A percentile compares a stretch with the other conserved stretches of the same genome.
These are phyloP conservation scores for Cyclocybe aegerita DNA, from an alignment of 768 basidiomycete species.

Conservation along the genomic window DNA sequence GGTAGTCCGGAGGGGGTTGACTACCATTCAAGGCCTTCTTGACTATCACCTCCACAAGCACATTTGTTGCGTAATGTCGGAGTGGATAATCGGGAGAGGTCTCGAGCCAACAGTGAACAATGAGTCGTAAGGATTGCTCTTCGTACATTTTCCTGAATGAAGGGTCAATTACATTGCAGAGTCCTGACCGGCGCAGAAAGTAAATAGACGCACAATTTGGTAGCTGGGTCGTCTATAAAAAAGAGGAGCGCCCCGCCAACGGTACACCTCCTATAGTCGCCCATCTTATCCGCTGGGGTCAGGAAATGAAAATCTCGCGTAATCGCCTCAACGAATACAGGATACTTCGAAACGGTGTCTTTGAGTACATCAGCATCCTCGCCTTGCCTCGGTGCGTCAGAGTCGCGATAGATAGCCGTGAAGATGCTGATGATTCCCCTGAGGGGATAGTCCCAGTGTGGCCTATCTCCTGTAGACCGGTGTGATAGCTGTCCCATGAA, in stretches of 20 bases:
- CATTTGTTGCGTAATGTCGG: background rate
- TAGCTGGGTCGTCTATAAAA: background rate
- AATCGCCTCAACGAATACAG: background rate
- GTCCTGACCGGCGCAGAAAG: background rate
- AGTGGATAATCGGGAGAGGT: slow-evolving; percentile 1
- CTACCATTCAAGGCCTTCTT: background rate
- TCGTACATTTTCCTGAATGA: slow-evolving; percentile 5
- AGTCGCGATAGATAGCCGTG: background rate
- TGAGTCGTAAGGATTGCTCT: background rate
- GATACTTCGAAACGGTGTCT: background rate
- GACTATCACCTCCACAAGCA: background rate
- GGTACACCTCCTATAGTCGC: background rate
- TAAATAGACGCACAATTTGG: background rate
- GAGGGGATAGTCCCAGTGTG: background rate
- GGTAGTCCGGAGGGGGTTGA: background rate
- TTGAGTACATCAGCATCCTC: slow-evolving; percentile 3
- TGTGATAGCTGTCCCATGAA: slow-evolving; percentile 2
- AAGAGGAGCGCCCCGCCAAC: background rate
- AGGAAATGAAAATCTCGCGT: background rate
- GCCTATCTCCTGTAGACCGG: background rate
- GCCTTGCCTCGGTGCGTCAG: no score
- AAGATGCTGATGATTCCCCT: background rate
- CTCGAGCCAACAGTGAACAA: slow-evolving; percentile 4
- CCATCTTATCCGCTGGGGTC: background rate
- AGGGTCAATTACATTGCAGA: no score